Conservation (phyloP, 2,329 filamentous ascomycete species). For the Cladobotryum mycophilum region DNA sequence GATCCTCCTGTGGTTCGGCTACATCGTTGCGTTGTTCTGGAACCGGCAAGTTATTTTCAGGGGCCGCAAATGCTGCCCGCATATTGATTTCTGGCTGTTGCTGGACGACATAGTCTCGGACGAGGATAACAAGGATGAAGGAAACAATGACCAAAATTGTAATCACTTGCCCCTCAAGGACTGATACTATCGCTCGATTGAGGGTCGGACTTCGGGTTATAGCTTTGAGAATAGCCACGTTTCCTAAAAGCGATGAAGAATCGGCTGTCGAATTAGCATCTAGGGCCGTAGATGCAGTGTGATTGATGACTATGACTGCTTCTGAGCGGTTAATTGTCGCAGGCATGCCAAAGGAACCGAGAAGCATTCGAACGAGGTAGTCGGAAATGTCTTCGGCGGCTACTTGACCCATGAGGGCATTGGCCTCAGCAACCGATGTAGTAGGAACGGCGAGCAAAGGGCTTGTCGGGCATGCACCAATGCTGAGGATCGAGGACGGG, state of each 20-base stretch:
- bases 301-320: neutral
- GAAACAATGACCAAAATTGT: slow-evolving; percentile 85
- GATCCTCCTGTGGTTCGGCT: slow-evolving; percentile 8
- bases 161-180: slow-evolving; percentile 89
- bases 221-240: slow-evolving; percentile 50
- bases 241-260: slow-evolving; percentile 44
- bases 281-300: neutral
- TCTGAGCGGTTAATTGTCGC: slow-evolving; percentile 11
- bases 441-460: slow-evolving; percentile 28
- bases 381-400: slow-evolving; percentile 27
- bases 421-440: slow-evolving; percentile 25
- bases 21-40: slow-evolving; percentile 16
- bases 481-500: slow-evolving; percentile 20
- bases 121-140: slow-evolving; percentile 95
- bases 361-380: slow-evolving; percentile 25
- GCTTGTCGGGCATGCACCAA: slow-evolving; percentile 29
- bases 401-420: slow-evolving; percentile 23
- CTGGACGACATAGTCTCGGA: slow-evolving; percentile 95
- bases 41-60: slow-evolving; percentile 24
- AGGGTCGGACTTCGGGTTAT: slow-evolving; percentile 63
- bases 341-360: slow-evolving; percentile 24
- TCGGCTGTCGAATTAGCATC: slow-evolving; percentile 3
- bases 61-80: slow-evolving; percentile 56
- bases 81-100: slow-evolving; percentile 92
- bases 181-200: slow-evolving; percentile 74